A percentile compares a stretch with the other conserved stretches of the same genome.
Conservation (phyloP, 495 filamentous ascomycete genomes). For the Neurospora discreta region DNA sequence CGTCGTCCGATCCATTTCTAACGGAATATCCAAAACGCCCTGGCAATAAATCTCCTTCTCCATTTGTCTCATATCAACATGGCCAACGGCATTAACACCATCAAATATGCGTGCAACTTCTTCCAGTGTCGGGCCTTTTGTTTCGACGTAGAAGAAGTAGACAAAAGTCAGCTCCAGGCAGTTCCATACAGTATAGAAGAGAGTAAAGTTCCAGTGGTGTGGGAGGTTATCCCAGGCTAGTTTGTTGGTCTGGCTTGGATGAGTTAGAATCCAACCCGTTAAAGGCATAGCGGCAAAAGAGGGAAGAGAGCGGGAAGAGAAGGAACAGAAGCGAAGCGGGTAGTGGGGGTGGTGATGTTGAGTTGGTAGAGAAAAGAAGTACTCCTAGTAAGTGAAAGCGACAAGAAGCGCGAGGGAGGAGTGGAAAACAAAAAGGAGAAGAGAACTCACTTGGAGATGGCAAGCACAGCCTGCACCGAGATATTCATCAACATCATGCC, state of each 20-base stretch:
- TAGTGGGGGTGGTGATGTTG: background rate
- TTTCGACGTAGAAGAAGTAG: conserved; percentile 60
- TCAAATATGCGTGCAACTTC: conserved; percentile 52
- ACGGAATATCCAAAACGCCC: conserved; percentile 16
- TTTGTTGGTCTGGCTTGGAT: conserved; percentile 45
- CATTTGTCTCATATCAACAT: conserved; percentile 36
- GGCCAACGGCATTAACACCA: conserved; percentile 41
- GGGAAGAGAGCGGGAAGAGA: background rate
- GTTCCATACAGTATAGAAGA: conserved; percentile 55
- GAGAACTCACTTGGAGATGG: conserved; percentile 39
- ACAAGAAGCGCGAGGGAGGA: background rate
- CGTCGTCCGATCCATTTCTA: conserved; percentile 13
- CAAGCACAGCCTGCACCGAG: conserved; percentile 48
- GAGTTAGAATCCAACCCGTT: conserved; percentile 6
- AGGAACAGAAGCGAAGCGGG: background rate
- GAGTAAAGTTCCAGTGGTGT: conserved; percentile 49
- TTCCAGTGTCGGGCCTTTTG: conserved; percentile 51
- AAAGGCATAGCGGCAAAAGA: background rate
- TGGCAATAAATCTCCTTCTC: conserved; percentile 34
- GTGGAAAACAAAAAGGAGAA: background rate
- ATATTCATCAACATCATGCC: conserved; percentile 57
- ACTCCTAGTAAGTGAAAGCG: background rate
- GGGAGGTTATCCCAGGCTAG: conserved; percentile 46
- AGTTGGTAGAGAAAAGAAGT: background rate
- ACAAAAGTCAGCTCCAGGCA: conserved; percentile 46